Evolutionary conservation across 192 early-diverging fungal genomes (phyloP), one percentile per base, ranked within the genome.

Genomic region (Backusella parvicylindrica): DNA sequence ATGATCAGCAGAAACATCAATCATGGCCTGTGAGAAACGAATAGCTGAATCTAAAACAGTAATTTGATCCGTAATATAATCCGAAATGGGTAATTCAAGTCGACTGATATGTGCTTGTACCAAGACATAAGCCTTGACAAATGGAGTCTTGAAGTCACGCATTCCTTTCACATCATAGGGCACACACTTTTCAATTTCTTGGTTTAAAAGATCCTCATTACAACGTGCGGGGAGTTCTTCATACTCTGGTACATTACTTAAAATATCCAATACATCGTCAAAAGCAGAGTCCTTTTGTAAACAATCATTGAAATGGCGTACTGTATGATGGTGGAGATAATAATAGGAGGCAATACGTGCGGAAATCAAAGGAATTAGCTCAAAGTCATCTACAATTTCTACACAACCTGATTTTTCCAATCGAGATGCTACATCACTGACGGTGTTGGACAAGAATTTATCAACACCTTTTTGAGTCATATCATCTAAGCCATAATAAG

Each of bases 21-120:
- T 89, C 95, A 98, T 97, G 23, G 98, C 97, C 79, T 95, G 92
- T 74, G 94, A 81, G 32, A 99, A 90, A 74, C 97, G 96, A 56
- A 98, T 91, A 35, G 93, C 85, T 72, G 95, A 94, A 79, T 98
- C 97, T 31, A 99, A 81, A 8, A 99, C 95, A 1, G 93, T 91
- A 2, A 92, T 89, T 4, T 90, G 92, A 82, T 99, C 98, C 0
- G 97, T 98, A 30, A 87, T 83, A 81, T 95, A 98, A 86, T 99
- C 98, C 47, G 93, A 84, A 69, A 91, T 92, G 0, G 97, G 95
- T 28, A 99, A 79, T 26, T 85, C 82, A 33, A 91, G 85, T 31
- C 97, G 86, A n/a, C 88, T 83, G 79, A 98, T 78, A 79, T 97
- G 95, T 1, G 92, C 91, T 78, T 98, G 94, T n/a, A 98, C 79